Conservation (phyloP, 1,284 basidiomycete genomes). For the Puccinia hordei region DNA sequence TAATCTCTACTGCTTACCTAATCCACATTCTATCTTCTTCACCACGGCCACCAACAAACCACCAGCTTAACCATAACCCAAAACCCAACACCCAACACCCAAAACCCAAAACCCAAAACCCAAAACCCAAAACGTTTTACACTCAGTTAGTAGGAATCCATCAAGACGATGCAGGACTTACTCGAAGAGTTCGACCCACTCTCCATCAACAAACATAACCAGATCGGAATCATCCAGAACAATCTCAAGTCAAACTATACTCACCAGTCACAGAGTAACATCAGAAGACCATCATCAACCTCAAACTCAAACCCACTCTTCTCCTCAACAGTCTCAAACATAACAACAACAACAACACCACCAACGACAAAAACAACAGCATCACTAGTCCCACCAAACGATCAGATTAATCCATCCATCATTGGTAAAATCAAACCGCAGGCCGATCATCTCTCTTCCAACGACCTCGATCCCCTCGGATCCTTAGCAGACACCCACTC, state of each 20-base stretch:
- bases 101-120: no score
- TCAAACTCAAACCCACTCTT: conserved; percentile 2
- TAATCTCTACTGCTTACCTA: no score
- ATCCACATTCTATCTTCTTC: no score
- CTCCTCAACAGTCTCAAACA: neutral
- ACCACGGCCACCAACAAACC: no score
- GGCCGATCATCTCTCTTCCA: conserved; percentile 3
- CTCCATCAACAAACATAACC: conserved; percentile 5
- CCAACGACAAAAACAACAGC: neutral
- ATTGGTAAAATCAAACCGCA: conserved; percentile 9
- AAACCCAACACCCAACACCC: no score
- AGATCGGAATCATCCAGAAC: neutral
- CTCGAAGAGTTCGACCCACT: conserved; percentile 41
- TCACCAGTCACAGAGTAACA: neutral
- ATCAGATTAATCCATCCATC: neutral
- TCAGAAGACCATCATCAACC: neutral
- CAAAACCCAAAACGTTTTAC: no score
- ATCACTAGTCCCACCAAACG: neutral
- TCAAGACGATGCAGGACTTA: conserved; percentile 39
- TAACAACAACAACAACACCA: neutral
- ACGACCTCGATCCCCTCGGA: conserved; percentile 22
- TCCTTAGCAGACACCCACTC: neutral
- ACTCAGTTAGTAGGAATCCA: no score
- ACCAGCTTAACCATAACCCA: no score
- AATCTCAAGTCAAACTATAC: neutral